These are phyloP conservation scores for Diaporthe sp. DNA, from an alignment of 2,329 filamentous ascomycete species.

Conservation along the genomic window DNA sequence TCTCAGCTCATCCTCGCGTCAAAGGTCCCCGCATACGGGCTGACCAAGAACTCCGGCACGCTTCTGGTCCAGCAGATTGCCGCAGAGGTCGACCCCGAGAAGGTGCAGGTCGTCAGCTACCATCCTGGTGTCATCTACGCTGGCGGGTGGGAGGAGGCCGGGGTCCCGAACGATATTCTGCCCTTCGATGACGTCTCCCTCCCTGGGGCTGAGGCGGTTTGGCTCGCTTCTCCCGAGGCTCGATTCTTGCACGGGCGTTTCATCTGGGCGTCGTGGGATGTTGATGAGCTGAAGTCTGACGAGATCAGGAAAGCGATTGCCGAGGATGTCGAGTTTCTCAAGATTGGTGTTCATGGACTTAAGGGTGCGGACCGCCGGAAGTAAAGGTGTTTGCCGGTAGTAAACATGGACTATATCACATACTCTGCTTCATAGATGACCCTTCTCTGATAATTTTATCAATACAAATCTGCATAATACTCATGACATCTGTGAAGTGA, in stretches of 20 bases:
- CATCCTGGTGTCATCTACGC: slow-evolving; percentile 38
- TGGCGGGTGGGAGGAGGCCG: background rate
- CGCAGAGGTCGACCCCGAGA: slow-evolving; percentile 30
- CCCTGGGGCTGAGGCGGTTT: slow-evolving; percentile 11
- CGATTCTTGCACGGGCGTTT: slow-evolving; percentile 30
- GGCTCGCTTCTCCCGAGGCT: slow-evolving; percentile 28
- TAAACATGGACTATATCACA: no score
- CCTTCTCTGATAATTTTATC: background rate
- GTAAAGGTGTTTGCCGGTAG: background rate
- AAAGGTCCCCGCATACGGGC: slow-evolving; percentile 30
- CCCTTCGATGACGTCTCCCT: slow-evolving; percentile 22
- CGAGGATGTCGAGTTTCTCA: slow-evolving; percentile 22
- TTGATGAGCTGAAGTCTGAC: slow-evolving; percentile 25
- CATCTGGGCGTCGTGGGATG: slow-evolving; percentile 27
- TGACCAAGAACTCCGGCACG: slow-evolving; percentile 39
- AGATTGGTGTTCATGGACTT: slow-evolving; percentile 14
- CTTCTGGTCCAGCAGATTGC: slow-evolving; percentile 38
- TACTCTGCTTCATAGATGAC: background rate
- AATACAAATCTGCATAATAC: background rate
- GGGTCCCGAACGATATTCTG: background rate
- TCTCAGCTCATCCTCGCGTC: slow-evolving; percentile 37
- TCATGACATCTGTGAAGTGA: fast-evolving
- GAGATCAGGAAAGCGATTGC: slow-evolving; percentile 24
- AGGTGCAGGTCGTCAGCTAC: slow-evolving; percentile 40
- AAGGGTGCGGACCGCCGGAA: background rate